Percentiles rank a stretch among this genome's conserved stretches.
Evolutionary conservation across 108 stramenopile genomes (phyloP).

Genomic region (Parietichytrium sp.): DNA sequence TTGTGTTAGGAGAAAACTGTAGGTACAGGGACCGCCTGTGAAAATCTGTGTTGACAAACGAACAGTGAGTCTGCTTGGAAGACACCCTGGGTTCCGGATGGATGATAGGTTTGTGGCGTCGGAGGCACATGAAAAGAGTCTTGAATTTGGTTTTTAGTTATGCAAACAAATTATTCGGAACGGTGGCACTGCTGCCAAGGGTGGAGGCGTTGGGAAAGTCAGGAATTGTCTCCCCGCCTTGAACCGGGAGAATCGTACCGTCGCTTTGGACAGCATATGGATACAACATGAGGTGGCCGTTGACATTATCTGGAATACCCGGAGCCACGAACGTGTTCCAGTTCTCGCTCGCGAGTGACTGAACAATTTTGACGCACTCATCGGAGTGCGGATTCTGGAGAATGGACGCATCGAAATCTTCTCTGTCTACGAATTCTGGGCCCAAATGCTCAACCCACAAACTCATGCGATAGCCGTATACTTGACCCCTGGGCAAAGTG

Average conservation of each 20-base stretch:
- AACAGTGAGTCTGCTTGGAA: too few relatives aligned
- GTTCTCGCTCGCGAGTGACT: not conserved
- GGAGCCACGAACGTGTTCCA: not conserved
- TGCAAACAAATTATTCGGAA: not conserved
- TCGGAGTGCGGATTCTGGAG: not conserved
- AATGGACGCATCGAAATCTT: slow-evolving; percentile 26
- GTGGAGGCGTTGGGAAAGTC: slow-evolving; percentile 4
- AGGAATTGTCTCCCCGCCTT: not conserved
- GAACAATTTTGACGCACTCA: not conserved
- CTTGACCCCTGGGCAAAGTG: not conserved
- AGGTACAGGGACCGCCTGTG: too few relatives aligned
- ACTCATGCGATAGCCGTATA: slow-evolving; percentile 9
- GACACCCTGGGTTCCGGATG: too few relatives aligned
- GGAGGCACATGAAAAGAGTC: too few relatives aligned
- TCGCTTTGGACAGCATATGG: not conserved
- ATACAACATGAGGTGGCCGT: slow-evolving; percentile 1
- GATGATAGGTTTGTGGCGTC: too few relatives aligned
- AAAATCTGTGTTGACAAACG: too few relatives aligned
- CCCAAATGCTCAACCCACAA: slow-evolving; percentile 34
- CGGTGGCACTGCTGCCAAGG: slow-evolving; percentile 1
- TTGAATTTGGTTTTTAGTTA: not conserved
- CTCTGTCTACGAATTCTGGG: not conserved
- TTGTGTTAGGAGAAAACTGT: too few relatives aligned
- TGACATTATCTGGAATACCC: not conserved
- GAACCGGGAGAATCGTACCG: not conserved